phyloP scores from a whole-genome alignment of 441 rosid species.

The Adansonia madagascariensis region DNA sequence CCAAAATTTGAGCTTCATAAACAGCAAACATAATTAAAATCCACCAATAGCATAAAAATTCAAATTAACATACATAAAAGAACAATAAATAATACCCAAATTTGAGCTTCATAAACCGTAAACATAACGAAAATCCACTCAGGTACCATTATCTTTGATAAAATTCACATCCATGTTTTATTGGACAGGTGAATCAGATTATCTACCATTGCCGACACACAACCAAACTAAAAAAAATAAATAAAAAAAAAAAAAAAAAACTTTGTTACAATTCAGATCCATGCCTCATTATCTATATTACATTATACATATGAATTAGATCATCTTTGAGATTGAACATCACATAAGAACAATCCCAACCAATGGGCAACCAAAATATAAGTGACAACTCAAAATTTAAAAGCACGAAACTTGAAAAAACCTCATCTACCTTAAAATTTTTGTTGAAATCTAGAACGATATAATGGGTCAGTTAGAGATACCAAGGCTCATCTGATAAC shows the following conservation, averaged over 20 bases:
- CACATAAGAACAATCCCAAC: neutral
- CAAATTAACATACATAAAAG: neutral
- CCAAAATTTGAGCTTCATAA: neutral
- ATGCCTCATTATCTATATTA: no score
- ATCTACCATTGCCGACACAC: neutral
- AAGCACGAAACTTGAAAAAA: slow-evolving; percentile 8
- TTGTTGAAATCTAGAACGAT: slow-evolving; percentile 31
- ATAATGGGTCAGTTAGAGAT: slow-evolving; percentile 30
- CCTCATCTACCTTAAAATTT: slow-evolving; percentile 35
- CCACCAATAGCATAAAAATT: neutral
- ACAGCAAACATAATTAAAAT: neutral
- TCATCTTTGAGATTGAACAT: neutral
- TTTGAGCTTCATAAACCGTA: neutral
- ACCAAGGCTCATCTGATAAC: slow-evolving; percentile 31
- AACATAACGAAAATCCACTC: neutral
- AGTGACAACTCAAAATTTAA: slow-evolving; percentile 8
- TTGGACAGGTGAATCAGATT: neutral
- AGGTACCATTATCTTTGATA: neutral
- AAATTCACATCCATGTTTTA: neutral
- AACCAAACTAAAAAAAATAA: neutral
- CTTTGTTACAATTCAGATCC: no score
- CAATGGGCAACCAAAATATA: slow-evolving; percentile 3
- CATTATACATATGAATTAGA: neutral
- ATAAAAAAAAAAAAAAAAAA: neutral
- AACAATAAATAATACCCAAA: neutral